Evolutionary conservation across 1,284 basidiomycete genomes (phyloP).

Genomic region (Ustilago loliicola): DNA sequence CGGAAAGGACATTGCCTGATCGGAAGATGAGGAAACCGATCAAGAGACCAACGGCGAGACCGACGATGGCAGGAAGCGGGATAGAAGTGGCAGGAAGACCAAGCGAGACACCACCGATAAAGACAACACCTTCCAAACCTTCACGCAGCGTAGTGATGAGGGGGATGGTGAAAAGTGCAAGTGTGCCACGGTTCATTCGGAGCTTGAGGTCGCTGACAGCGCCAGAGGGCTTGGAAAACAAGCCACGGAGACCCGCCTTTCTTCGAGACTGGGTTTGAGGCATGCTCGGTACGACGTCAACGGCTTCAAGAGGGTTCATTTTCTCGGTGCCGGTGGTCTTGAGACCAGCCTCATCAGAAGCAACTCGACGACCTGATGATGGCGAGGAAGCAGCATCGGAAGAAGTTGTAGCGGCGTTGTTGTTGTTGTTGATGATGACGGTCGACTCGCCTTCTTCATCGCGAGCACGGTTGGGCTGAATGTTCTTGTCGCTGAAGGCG

Average conservation of each 20-base stretch:
- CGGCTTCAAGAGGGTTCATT: constrained; percentile 48
- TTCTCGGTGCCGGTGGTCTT: constrained; percentile 44
- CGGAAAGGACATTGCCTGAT: constrained; percentile 51
- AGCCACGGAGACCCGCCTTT: constrained; percentile 19
- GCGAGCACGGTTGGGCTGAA: constrained; percentile 19
- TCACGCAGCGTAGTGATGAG: constrained; percentile 68
- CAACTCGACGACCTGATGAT: constrained; percentile 9
- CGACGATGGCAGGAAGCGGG: constrained; percentile 66
- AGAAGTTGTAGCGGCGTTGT: not conserved
- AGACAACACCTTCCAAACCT: constrained; percentile 67
- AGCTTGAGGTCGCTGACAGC: constrained; percentile 41
- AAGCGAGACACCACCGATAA: constrained; percentile 68
- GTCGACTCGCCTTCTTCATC: constrained; percentile 36
- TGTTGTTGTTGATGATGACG: constrained; percentile 10
- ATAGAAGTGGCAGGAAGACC: constrained; percentile 65
- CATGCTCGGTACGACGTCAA: constrained; percentile 35
- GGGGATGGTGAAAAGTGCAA: constrained; percentile 65
- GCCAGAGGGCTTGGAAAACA: constrained; percentile 28
- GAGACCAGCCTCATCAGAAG: constrained; percentile 5
- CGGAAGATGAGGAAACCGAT: constrained; percentile 64
- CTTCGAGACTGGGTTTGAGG: not conserved
- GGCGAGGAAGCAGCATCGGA: constrained; percentile 22
- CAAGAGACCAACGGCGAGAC: constrained; percentile 52
- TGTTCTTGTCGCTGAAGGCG: constrained; percentile 48
- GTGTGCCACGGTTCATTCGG: constrained; percentile 46